Conservation (phyloP, 2,329 filamentous ascomycete species). For the Hymenoscyphus linearis region DNA sequence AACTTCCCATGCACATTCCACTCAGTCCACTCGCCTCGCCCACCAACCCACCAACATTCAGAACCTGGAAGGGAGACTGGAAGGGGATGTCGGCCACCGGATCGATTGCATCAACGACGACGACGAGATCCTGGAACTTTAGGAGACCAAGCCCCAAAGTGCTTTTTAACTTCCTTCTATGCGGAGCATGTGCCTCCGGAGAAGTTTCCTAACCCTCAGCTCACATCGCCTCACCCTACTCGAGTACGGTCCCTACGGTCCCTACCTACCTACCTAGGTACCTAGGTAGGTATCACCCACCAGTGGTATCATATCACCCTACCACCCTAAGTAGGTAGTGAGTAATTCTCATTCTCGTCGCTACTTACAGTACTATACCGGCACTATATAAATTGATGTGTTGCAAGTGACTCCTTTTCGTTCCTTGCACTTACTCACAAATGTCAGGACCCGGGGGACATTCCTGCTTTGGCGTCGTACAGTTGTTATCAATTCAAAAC, state of each 20-base stretch:
- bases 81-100: too few species aligned
- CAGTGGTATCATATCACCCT: too few species aligned
- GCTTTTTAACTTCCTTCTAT: background rate
- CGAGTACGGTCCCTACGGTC: too few species aligned
- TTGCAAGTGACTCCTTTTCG: background rate
- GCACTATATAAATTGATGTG: background rate
- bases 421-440: background rate
- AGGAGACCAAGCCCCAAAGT: too few species aligned
- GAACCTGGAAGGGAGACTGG: background rate
- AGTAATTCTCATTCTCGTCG: background rate
- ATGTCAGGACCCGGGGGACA: background rate
- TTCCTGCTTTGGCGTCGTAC: conserved; percentile 1
- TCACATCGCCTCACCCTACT: background rate
- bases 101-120: too few species aligned
- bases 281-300: too few species aligned
- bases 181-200: conserved; percentile 5
- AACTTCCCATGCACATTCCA: too few species aligned
- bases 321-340: too few species aligned
- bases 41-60: background rate
- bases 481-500: background rate
- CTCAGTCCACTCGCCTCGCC: too few species aligned
- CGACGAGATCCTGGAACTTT: too few species aligned
- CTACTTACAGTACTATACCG: background rate
- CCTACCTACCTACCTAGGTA: too few species aligned
- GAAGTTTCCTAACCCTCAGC: background rate